phyloP scores from a whole-genome alignment of 164 flowering plant genomes.

The Echeveria elegans region DNA sequence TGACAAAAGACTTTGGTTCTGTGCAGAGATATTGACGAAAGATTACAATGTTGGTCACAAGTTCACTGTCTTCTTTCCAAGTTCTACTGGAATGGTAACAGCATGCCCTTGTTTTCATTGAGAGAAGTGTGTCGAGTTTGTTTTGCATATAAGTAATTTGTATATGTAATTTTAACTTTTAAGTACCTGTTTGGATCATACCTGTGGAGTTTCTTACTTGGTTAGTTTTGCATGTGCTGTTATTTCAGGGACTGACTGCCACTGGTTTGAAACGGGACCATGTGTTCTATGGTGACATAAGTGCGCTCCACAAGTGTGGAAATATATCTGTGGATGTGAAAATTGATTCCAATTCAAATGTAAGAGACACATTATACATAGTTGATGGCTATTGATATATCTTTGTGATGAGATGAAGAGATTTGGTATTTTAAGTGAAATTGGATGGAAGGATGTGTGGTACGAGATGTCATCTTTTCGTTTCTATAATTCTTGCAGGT shows the following conservation, averaged over 20 bases:
- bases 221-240: neutral
- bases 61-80: slow-evolving; percentile 34
- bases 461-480: neutral
- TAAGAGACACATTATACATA: slow-evolving; percentile 21
- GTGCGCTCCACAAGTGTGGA: slow-evolving; percentile 42
- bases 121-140: neutral
- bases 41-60: slow-evolving; percentile 74
- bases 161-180: neutral
- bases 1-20: neutral
- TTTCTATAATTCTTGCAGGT: slow-evolving; percentile 31
- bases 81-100: slow-evolving; percentile 53
- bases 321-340: slow-evolving; percentile 56
- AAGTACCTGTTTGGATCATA: neutral
- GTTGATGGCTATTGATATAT: neutral
- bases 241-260: slow-evolving; percentile 51
- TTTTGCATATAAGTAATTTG: neutral
- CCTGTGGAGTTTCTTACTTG: neutral
- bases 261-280: slow-evolving; percentile 56
- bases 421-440: neutral
- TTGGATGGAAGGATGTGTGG: neutral
- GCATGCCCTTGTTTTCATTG: neutral
- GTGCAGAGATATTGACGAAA: slow-evolving; percentile 56
- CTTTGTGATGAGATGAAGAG: neutral
- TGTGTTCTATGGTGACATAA: slow-evolving; percentile 59
- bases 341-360: slow-evolving; percentile 65